Base-by-base conservation (phyloP, 306 rosid species). In the Prunus fruticosa region DNA sequence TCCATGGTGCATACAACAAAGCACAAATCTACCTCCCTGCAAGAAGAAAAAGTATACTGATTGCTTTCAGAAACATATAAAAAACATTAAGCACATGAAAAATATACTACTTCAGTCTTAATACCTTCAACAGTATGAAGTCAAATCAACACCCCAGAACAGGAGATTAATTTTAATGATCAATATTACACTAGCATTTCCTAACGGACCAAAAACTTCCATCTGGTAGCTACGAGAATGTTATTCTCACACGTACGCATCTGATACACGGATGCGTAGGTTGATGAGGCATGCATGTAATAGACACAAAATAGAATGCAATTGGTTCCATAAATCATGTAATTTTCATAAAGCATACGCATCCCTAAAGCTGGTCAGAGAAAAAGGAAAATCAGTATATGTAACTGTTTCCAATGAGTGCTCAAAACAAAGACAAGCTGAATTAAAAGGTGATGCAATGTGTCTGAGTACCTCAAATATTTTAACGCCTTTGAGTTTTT, bases 401-500 rank as follows among this genome's bases (percentile, higher is more conserved):
- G 10, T 56, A 56, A 20, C 62, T n/a, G n/a, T 25, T 58, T 23
- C 30, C 32, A 2, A 3, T 4, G 20, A 7, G 19, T 62, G 45
- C 43, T 15, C 2, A 62, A 28, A 62, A 6, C 1, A 25, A 62
- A 28, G 41, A 62, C 20, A 7, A 28, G 45, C 43, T 23, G 64
- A 58, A 23, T 23, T 1, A 15, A 58, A n/a, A 54, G 27, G 41
- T 8, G 28, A 20, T 56, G 16, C 34, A 23, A 58, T 23, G 28
- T 28, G 15, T 64, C 11, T 63, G 64, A 23, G 7, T 81, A 83
- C 88, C 83, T 83, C 27, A 64, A 54, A 74, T 38, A 15, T 79
- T 9, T 88, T 81, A 93, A 12, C 97, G 98, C 73, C 98, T 82
- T 2, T 89, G 78, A 0, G 93, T 93, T 84, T 89, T 93, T 27